phyloP scores from a whole-genome alignment of 177 flowering plant genomes.

The Vitis hybrid region DNA sequence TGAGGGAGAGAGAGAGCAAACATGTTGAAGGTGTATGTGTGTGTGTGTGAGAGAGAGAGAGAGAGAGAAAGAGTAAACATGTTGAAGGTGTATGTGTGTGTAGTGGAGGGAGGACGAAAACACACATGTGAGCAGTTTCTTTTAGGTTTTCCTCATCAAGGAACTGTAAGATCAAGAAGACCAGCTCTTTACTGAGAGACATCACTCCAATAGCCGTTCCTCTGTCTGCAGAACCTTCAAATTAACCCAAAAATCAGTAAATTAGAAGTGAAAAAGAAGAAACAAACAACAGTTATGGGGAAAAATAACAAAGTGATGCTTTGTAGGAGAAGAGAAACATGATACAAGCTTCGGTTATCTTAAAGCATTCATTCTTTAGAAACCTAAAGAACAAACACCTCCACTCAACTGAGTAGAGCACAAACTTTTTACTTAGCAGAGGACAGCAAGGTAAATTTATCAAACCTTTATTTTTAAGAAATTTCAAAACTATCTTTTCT shows the following conservation, averaged over 20 bases:
- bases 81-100: too few species aligned
- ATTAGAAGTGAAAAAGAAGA: background rate
- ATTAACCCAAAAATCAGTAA: background rate
- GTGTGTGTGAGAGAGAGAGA: background rate
- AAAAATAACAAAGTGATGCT: background rate
- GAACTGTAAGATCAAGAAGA: conserved; percentile 26
- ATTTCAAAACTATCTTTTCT: too few species aligned
- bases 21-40: too few species aligned
- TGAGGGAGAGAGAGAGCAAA: background rate
- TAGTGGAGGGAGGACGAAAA: background rate
- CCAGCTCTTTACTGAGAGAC: conserved; percentile 24
- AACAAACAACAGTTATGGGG: background rate
- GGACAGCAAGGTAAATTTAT: too few species aligned
- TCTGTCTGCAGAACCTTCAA: background rate
- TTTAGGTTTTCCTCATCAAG: conserved; percentile 17
- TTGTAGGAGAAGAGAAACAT: too few species aligned
- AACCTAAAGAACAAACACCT: too few species aligned
- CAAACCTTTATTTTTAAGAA: too few species aligned
- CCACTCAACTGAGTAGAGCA: too few species aligned
- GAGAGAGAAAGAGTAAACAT: background rate
- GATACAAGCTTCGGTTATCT: too few species aligned
- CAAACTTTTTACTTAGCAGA: too few species aligned
- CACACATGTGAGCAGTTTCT: conserved; percentile 22
- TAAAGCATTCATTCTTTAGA: too few species aligned
- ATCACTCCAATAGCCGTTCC: conserved; percentile 3